Conservation (phyloP, 108 stramenopile species). For the Cyclotella kingstonii region DNA sequence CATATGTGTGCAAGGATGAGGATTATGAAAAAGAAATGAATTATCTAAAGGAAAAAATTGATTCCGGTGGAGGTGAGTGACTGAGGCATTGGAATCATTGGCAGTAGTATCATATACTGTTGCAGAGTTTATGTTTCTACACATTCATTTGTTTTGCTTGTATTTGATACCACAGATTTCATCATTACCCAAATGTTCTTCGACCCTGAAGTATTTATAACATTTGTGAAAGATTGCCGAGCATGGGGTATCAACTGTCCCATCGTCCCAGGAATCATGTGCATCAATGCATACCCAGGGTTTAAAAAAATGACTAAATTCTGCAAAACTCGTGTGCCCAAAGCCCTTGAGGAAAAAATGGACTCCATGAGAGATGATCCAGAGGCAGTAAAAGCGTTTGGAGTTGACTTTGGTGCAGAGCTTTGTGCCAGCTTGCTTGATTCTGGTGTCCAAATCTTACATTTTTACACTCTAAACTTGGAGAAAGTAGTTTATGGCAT, state of each 20-base stretch:
- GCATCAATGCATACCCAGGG: conserved; percentile 95
- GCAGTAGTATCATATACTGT: background rate
- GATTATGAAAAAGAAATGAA: conserved; percentile 97
- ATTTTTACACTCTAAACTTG: conserved; percentile 98
- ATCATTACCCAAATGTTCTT: conserved; percentile 99
- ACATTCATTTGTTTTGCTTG: background rate
- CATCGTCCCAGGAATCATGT: conserved; percentile 98
- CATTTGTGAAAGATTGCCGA: conserved; percentile 92
- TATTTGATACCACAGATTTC: conserved; percentile 59
- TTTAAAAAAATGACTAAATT: conserved; percentile 98
- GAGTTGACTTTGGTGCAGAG: conserved; percentile 91
- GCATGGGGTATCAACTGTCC: conserved; percentile 90
- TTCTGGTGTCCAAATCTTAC: conserved; percentile 81
- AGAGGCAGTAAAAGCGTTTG: conserved; percentile 85
- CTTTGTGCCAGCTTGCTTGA: conserved; percentile 82
- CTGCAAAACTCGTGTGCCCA: conserved; percentile 98
- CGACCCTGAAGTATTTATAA: conserved; percentile 88
- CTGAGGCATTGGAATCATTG: no score
- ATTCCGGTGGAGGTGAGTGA: conserved; percentile 92
- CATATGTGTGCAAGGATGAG: conserved; percentile 88
- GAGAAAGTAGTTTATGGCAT: conserved; percentile 95
- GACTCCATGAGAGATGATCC: conserved; percentile 90
- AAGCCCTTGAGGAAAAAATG: conserved; percentile 73
- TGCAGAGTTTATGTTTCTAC: background rate
- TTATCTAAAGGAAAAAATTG: conserved; percentile 90